A percentile compares a stretch with the other conserved stretches of the same genome.
Conservation (phyloP, 2,329 filamentous ascomycete species). For the Apiospora marii region DNA sequence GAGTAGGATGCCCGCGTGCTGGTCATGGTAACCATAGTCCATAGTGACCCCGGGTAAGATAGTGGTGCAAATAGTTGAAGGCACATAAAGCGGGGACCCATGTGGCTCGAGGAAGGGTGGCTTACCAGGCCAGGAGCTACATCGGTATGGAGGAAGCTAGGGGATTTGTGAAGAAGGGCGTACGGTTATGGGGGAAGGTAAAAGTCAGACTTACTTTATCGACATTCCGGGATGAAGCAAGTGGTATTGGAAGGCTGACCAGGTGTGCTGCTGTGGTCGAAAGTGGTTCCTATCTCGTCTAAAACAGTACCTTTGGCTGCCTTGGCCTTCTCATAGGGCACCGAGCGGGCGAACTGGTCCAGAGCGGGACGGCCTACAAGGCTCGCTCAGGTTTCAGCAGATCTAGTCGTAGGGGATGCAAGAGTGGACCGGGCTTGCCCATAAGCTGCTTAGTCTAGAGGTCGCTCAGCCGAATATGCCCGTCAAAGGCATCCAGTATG, state of each 20-base stretch:
- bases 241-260: conserved; percentile 19
- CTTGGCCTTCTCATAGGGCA: conserved; percentile 21
- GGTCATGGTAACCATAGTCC: conserved; percentile 51
- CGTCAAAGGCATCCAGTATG: conserved; percentile 18
- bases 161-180: conserved; percentile 11
- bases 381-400: conserved; percentile 19
- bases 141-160: conserved; percentile 18
- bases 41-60: conserved; percentile 31
- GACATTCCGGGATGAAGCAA: conserved; percentile 20
- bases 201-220: conserved; percentile 20
- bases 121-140: conserved; percentile 19
- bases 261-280: conserved; percentile 15
- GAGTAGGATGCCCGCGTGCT: conserved; percentile 51
- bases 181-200: conserved; percentile 13
- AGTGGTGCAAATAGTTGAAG: conserved; percentile 20
- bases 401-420: conserved; percentile 17
- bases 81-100: conserved; percentile 22
- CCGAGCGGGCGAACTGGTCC: conserved; percentile 14
- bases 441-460: conserved; percentile 12
- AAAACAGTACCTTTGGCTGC: conserved; percentile 5
- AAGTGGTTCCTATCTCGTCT: conserved; percentile 20
- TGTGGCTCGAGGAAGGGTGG: conserved; percentile 21
- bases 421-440: conserved; percentile 9
- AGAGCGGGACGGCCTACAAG: conserved; percentile 19
- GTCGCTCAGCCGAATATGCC: conserved; percentile 17